A percentile compares a stretch with the other conserved stretches of the same genome.
Conservation (phyloP, 2,329 filamentous ascomycete genomes). For the Colletotrichum kahawae region DNA sequence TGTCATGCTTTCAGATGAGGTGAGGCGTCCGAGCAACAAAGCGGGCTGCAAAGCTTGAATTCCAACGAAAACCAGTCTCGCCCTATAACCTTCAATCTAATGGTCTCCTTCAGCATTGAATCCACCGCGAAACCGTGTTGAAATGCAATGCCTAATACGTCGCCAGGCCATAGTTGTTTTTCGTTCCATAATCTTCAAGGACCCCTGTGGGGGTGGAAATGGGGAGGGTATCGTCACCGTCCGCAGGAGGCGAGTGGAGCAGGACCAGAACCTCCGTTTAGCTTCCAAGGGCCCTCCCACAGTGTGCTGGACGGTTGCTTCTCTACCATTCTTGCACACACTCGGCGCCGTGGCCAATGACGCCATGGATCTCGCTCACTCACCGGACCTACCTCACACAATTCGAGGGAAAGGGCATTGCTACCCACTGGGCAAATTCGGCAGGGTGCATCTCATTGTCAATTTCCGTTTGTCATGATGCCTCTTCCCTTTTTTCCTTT, state of each 20-base stretch:
- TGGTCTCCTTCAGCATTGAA: background rate
- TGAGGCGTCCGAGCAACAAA: background rate
- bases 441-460: background rate
- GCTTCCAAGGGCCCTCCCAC: background rate
- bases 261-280: conserved; percentile 4
- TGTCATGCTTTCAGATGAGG: conserved; percentile 6
- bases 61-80: background rate
- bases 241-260: background rate
- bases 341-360: conserved; percentile 2
- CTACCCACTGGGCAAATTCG: background rate
- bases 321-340: background rate
- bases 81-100: background rate
- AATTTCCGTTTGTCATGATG: background rate
- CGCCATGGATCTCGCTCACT: background rate
- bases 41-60: background rate
- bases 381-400: background rate
- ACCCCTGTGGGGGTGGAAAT: conserved; percentile 8
- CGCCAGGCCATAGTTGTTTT: background rate
- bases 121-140: background rate
- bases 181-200: background rate
- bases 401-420: background rate
- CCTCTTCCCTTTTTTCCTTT: background rate
- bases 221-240: conserved; percentile 7
- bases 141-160: background rate
- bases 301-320: background rate